Evolutionary conservation across 345 rosid genomes (phyloP).

Genomic region (Physaria fendleri): DNA sequence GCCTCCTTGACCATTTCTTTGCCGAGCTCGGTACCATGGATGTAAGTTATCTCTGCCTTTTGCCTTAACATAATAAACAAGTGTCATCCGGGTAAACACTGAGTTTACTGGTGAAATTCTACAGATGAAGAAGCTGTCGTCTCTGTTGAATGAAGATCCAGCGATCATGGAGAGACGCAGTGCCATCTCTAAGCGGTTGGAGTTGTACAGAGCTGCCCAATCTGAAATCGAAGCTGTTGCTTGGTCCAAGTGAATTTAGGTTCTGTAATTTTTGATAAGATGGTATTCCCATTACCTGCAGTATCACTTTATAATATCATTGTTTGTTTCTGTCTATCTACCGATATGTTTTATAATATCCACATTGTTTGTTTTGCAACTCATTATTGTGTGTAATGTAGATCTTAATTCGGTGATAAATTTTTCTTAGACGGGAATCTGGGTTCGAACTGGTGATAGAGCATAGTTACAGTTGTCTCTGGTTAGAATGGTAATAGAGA

Average conservation of each 20-base stretch:
- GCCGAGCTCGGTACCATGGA: conserved; percentile 90
- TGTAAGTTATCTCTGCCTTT: conserved; percentile 33
- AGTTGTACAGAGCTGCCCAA: conserved; percentile 89
- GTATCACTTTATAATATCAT: not conserved
- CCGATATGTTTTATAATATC: not conserved
- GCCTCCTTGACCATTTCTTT: conserved; percentile 90
- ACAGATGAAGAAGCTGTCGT: conserved; percentile 81
- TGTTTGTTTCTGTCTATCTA: not conserved
- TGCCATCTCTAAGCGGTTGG: conserved; percentile 79
- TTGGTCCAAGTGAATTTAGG: conserved; percentile 70
- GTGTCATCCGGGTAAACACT: not conserved
- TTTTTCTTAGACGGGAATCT: not conserved
- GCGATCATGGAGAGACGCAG: conserved; percentile 93
- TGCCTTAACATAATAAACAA: conserved; percentile 3
- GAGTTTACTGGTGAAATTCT: not conserved
- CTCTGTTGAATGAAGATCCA: conserved; percentile 89
- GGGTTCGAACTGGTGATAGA: not conserved
- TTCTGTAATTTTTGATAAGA: not conserved
- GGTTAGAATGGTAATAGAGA: not conserved
- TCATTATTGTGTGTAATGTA: conserved; percentile 1
- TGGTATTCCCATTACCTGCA: not conserved
- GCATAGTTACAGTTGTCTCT: not conserved
- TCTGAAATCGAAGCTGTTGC: conserved; percentile 85
- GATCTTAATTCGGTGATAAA: not conserved
- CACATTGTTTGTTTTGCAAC: not conserved